These are phyloP conservation scores for Epipyxis sp. DNA, from an alignment of 108 stramenopile genomes.

Conservation along the genomic window DNA sequence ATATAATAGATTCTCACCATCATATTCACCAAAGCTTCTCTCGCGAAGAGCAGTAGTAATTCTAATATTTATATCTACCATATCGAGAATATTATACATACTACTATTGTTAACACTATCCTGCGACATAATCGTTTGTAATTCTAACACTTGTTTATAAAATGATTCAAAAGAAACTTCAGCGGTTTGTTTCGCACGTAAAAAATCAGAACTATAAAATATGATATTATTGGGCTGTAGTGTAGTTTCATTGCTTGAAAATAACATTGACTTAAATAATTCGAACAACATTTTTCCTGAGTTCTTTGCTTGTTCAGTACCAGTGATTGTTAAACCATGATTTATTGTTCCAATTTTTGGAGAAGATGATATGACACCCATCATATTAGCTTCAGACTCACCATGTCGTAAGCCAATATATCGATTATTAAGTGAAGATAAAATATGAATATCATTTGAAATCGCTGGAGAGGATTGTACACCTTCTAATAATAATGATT, in stretches of 20 bases:
- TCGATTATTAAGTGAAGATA: too few relatives aligned
- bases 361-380: not conserved
- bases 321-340: not conserved
- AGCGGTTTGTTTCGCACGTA: not conserved
- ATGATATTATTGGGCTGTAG: not conserved
- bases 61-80: too few relatives aligned
- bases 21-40: too few relatives aligned
- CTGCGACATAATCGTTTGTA: too few relatives aligned
- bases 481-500: too few relatives aligned
- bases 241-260: not conserved
- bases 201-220: not conserved
- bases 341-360: not conserved
- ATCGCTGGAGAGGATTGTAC: too few relatives aligned
- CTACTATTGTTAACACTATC: too few relatives aligned
- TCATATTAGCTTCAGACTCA: not conserved
- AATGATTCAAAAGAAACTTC: not conserved
- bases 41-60: too few relatives aligned
- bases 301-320: not conserved
- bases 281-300: not conserved
- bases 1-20: too few relatives aligned
- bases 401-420: conserved; percentile 1
- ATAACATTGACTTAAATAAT: not conserved
- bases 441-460: too few relatives aligned
- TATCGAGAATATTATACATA: too few relatives aligned
- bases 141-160: not conserved